phyloP scores from a whole-genome alignment of 257 asterid genomes.

The Buddleja alternifolia region DNA sequence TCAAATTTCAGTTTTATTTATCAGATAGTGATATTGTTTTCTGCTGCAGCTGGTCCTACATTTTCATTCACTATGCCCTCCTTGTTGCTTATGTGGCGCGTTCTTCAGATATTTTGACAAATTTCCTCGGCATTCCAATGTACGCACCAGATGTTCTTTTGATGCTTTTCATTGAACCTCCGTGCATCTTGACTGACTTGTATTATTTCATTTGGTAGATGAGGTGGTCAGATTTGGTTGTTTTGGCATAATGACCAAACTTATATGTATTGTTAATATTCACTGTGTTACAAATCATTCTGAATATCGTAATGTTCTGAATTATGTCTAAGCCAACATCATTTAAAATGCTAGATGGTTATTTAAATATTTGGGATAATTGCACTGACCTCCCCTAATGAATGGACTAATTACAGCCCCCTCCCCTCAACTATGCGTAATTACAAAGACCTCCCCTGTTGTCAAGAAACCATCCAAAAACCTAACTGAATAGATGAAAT shows the following conservation, averaged over 20 bases:
- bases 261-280: not conserved
- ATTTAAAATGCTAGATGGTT: too few relatives aligned
- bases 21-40: constrained; percentile 34
- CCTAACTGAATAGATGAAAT: too few relatives aligned
- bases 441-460: too few relatives aligned
- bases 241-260: not conserved
- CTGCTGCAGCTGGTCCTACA: constrained; percentile 90
- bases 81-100: constrained; percentile 97
- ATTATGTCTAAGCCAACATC: constrained; percentile 26
- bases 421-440: too few relatives aligned
- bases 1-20: constrained; percentile 14
- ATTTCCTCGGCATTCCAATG: constrained; percentile 79
- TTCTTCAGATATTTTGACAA: constrained; percentile 84
- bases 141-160: constrained; percentile 36
- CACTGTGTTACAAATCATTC: not conserved
- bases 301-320: not conserved
- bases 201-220: constrained; percentile 1
- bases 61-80: constrained; percentile 92
- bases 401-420: too few relatives aligned
- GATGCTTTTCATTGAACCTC: constrained; percentile 8
- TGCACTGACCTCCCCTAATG: too few relatives aligned
- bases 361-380: too few relatives aligned
- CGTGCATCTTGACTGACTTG: constrained; percentile 16
- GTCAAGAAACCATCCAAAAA: too few relatives aligned
- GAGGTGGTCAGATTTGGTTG: not conserved